These are phyloP conservation scores for Wickerhamiella lipophila DNA, from an alignment of 805 yeast genomes.

Conservation along the genomic window DNA sequence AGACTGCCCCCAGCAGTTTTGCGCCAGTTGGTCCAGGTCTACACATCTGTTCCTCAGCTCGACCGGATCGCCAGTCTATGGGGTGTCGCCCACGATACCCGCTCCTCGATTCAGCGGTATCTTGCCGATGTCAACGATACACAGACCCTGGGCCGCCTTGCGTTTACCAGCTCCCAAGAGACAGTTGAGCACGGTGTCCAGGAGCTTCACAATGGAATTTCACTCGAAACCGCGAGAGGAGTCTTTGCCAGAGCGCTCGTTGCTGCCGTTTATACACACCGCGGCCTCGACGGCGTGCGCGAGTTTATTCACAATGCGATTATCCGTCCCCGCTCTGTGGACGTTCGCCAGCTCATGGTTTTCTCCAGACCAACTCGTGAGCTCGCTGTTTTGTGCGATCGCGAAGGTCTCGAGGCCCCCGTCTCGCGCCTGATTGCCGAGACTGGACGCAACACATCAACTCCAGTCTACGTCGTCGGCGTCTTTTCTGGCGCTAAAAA, in stretches of 20 bases:
- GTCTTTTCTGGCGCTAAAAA: constrained; percentile 72
- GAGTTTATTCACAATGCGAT: constrained; percentile 62
- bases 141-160: constrained; percentile 45
- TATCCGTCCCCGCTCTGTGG: constrained; percentile 62
- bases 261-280: constrained; percentile 69
- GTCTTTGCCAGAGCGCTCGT: constrained; percentile 68
- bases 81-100: constrained; percentile 77
- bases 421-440: constrained; percentile 77
- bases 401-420: constrained; percentile 63
- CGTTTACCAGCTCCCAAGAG: constrained; percentile 18
- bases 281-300: constrained; percentile 52
- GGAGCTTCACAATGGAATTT: constrained; percentile 4
- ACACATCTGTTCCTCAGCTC: constrained; percentile 54
- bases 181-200: constrained; percentile 15
- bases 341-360: constrained; percentile 57
- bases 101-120: constrained; percentile 50
- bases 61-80: constrained; percentile 56
- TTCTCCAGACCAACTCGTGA: constrained; percentile 81
- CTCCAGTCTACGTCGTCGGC: constrained; percentile 84
- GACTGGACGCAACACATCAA: constrained; percentile 74
- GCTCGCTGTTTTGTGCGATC: constrained; percentile 59
- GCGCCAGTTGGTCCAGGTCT: constrained; percentile 62
- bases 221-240: constrained; percentile 34
- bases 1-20: constrained; percentile 74
- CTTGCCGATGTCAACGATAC: constrained; percentile 56